Conservation (phyloP, 2,329 filamentous ascomycete genomes). For the Stylonectria norvegica region DNA sequence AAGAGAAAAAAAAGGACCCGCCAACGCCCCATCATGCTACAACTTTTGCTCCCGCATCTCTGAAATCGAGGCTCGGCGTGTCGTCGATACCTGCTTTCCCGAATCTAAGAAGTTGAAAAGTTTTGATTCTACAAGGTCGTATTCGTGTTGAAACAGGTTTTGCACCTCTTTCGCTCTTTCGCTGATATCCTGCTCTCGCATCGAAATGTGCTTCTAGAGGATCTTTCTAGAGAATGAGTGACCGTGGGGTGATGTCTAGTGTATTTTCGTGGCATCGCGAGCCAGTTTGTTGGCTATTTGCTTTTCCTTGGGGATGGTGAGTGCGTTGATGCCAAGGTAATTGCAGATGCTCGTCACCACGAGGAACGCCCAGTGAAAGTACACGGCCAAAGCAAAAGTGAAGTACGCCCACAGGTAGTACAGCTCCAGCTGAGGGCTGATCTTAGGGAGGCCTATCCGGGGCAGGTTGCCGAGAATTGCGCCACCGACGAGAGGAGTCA, state of each 20-base stretch:
- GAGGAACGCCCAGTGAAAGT: slow-evolving; percentile 88
- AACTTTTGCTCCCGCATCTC: slow-evolving; percentile 18
- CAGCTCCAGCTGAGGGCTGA: slow-evolving; percentile 66
- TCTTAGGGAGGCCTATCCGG: slow-evolving; percentile 63
- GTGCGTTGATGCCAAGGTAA: slow-evolving; percentile 88
- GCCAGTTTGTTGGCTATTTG: slow-evolving; percentile 52
- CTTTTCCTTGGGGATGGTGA: slow-evolving; percentile 74
- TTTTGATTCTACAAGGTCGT: slow-evolving; percentile 16
- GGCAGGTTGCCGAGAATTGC: slow-evolving; percentile 82
- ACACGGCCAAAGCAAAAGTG: slow-evolving; percentile 76
- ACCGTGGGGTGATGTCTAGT: slow-evolving; percentile 19
- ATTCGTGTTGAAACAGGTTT: slow-evolving; percentile 1
- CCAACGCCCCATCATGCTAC: slow-evolving; percentile 27
- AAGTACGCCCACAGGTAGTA: slow-evolving; percentile 84
- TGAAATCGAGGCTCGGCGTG: slow-evolving; percentile 10
- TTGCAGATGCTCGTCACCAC: slow-evolving; percentile 89
- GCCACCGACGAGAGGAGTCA: slow-evolving; percentile 81
- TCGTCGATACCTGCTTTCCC: slow-evolving; percentile 10
- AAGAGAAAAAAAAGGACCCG: slow-evolving; percentile 17
- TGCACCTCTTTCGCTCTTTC: neutral
- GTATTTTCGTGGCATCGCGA: slow-evolving; percentile 35
- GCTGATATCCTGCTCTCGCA: neutral
- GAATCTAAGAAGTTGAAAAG: slow-evolving; percentile 8
- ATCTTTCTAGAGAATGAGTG: neutral
- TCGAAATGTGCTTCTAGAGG: neutral